Conservation (phyloP, 495 filamentous ascomycete species). For the Alectoria sarmentosa region DNA sequence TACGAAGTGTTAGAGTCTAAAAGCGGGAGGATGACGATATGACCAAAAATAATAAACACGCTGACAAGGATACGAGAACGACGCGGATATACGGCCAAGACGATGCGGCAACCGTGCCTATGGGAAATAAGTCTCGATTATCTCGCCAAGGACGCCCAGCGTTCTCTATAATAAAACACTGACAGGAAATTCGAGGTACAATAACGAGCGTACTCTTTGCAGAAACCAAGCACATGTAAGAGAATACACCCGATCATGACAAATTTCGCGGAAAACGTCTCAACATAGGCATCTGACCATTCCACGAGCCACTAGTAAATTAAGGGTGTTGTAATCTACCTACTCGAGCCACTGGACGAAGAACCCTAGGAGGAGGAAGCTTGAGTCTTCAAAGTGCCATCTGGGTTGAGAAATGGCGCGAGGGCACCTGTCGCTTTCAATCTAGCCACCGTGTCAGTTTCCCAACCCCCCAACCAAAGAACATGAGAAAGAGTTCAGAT, state of each 20-base stretch:
- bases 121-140: no score
- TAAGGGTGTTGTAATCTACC: neutral
- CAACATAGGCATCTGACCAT: neutral
- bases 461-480: neutral
- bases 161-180: no score
- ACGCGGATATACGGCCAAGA: no score
- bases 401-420: conserved; percentile 8
- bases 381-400: neutral
- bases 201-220: no score
- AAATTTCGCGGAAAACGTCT: neutral
- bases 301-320: neutral
- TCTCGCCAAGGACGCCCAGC: no score
- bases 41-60: neutral
- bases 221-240: no score
- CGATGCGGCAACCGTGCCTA: no score
- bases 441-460: neutral
- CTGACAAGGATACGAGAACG: no score
- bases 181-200: no score
- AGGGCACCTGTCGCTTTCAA: conserved; percentile 5
- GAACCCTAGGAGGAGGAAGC: neutral
- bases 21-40: neutral
- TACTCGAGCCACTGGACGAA: neutral
- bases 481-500: no score
- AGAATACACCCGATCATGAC: no score
- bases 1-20: neutral